These are phyloP conservation scores for Solanum sejunctum DNA, from an alignment of 257 asterid genomes.

Conservation along the genomic window DNA sequence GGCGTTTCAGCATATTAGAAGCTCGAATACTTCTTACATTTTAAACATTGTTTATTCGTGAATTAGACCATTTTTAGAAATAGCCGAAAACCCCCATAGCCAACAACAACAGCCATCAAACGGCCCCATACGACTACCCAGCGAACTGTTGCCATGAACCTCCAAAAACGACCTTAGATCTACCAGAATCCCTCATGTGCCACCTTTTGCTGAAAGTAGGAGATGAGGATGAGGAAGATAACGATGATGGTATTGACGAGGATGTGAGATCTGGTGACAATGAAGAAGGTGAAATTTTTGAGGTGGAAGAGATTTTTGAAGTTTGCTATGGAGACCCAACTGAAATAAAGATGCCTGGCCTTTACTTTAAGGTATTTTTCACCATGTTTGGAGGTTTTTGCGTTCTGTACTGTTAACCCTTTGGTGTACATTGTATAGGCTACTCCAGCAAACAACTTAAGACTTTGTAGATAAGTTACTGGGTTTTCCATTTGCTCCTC, in stretches of 20 bases:
- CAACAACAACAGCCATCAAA: too few relatives aligned
- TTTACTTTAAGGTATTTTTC: slow-evolving; percentile 54
- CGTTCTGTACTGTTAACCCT: neutral
- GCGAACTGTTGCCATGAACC: too few relatives aligned
- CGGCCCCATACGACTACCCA: too few relatives aligned
- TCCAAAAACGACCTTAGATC: too few relatives aligned
- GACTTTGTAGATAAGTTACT: neutral
- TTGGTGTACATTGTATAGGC: neutral
- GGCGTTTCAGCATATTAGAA: too few relatives aligned
- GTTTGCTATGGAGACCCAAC: slow-evolving; percentile 57
- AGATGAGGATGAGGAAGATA: neutral
- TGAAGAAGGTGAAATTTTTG: slow-evolving; percentile 33
- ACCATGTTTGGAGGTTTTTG: neutral
- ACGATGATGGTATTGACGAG: neutral
- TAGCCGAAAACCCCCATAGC: too few relatives aligned
- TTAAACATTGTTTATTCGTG: too few relatives aligned
- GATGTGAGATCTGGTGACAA: slow-evolving; percentile 12
- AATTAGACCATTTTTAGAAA: too few relatives aligned
- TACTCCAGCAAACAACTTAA: neutral
- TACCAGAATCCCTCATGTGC: too few relatives aligned
- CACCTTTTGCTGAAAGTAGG: slow-evolving; percentile 2
- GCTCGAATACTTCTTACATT: too few relatives aligned
- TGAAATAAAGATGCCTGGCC: neutral
- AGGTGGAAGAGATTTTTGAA: slow-evolving; percentile 39
- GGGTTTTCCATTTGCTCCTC: neutral